Evolutionary conservation across 495 filamentous ascomycete species (phyloP).

Genomic region (Aspergillus cavernicola): DNA sequence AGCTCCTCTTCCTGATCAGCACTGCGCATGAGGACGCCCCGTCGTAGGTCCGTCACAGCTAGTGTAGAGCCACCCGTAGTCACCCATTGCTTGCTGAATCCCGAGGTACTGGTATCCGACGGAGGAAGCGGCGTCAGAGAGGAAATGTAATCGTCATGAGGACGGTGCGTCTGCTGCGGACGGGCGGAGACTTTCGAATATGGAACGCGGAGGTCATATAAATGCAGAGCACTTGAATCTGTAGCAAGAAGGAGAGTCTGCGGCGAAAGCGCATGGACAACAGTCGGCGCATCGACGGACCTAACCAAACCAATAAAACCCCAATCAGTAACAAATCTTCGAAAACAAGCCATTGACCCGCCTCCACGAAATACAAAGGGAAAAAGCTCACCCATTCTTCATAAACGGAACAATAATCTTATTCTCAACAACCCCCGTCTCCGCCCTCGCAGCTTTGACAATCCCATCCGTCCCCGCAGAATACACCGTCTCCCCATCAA

Average conservation of each 20-base stretch:
- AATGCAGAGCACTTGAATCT: constrained; percentile 82
- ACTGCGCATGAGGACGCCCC: constrained; percentile 76
- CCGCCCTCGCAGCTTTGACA: constrained; percentile 77
- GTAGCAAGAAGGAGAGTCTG: constrained; percentile 87
- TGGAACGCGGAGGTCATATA: constrained; percentile 81
- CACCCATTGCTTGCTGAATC: constrained; percentile 88
- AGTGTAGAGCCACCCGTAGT: constrained; percentile 87
- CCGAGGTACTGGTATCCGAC: constrained; percentile 70
- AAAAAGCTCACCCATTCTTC: constrained; percentile 36
- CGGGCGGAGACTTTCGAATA: constrained; percentile 51
- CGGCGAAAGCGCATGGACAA: constrained; percentile 75
- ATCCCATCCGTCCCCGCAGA: constrained; percentile 88
- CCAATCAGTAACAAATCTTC: constrained; percentile 10
- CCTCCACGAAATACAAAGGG: constrained; percentile 6
- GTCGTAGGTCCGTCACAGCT: constrained; percentile 80
- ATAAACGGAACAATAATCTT: constrained; percentile 55
- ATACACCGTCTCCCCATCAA: constrained; percentile 73
- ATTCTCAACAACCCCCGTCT: constrained; percentile 74
- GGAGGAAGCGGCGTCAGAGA: constrained; percentile 82
- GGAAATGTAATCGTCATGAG: constrained; percentile 90
- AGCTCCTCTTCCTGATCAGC: constrained; percentile 95
- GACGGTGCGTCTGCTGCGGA: constrained; percentile 73
- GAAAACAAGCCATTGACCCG: constrained; percentile 7
- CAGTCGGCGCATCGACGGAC: constrained; percentile 62
- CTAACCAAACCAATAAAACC: constrained; percentile 15